phyloP scores from a whole-genome alignment of 2,329 filamentous ascomycete species.

The Colletotrichum scovillei region DNA sequence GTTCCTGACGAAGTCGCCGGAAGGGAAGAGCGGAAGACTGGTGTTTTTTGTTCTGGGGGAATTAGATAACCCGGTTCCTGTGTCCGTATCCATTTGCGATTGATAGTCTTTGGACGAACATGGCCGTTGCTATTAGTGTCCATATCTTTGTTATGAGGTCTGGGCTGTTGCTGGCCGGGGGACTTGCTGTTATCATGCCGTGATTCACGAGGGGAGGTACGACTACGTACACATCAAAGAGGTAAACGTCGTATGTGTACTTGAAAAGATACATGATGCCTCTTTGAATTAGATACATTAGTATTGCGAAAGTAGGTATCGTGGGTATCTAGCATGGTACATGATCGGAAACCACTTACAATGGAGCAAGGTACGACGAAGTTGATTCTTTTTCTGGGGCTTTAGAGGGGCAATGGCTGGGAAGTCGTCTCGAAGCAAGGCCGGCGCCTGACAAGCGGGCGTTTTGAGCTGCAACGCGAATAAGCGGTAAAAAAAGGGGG shows the following conservation, averaged over 20 bases:
- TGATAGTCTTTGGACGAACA: slow-evolving; percentile 22
- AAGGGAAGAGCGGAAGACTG: neutral
- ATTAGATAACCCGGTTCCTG: neutral
- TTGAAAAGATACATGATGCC: neutral
- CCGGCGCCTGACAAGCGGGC: slow-evolving; percentile 29
- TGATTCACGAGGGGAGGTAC: neutral
- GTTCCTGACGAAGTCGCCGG: neutral
- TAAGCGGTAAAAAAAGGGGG: slow-evolving; percentile 21
- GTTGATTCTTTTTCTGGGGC: neutral
- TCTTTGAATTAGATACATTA: neutral
- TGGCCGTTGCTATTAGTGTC: neutral
- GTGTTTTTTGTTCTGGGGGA: neutral
- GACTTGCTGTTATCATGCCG: slow-evolving; percentile 6
- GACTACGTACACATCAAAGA: neutral
- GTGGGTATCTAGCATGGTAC: neutral
- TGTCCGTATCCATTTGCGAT: slow-evolving; percentile 11
- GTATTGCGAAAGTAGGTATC: neutral
- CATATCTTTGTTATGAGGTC: neutral
- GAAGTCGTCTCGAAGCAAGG: neutral
- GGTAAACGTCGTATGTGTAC: neutral
- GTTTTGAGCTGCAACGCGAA: slow-evolving; percentile 34
- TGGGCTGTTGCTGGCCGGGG: neutral
- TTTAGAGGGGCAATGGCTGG: neutral
- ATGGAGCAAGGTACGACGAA: neutral
- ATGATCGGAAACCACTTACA: neutral